These are phyloP conservation scores for Diaporthe helianthi DNA, from an alignment of 2,329 filamentous ascomycete species.

Conservation along the genomic window DNA sequence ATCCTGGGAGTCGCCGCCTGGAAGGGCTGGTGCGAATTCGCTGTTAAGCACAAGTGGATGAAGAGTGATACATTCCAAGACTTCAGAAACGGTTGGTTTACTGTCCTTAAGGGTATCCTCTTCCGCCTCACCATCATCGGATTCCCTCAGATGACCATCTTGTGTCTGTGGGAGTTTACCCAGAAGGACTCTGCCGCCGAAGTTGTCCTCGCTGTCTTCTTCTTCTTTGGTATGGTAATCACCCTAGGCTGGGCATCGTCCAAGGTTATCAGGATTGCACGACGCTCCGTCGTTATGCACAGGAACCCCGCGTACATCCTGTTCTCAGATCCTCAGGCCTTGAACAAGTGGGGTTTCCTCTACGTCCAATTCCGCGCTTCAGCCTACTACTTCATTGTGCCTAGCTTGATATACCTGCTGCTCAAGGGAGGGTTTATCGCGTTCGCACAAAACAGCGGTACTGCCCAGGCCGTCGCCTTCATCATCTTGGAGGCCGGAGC, in stretches of 20 bases:
- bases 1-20: slow-evolving; percentile 76
- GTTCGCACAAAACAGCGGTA: slow-evolving; percentile 73
- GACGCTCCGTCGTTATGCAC: slow-evolving; percentile 87
- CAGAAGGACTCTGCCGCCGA: slow-evolving; percentile 83
- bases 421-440: slow-evolving; percentile 90
- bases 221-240: slow-evolving; percentile 79
- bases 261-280: slow-evolving; percentile 89
- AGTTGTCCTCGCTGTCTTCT: slow-evolving; percentile 86
- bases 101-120: slow-evolving; percentile 90
- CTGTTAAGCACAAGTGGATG: slow-evolving; percentile 78
- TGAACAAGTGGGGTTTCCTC: slow-evolving; percentile 98
- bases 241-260: slow-evolving; percentile 85
- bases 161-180: slow-evolving; percentile 94
- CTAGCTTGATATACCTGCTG: slow-evolving; percentile 78
- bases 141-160: slow-evolving; percentile 87
- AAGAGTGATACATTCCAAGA: slow-evolving; percentile 87
- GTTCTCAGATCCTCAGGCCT: slow-evolving; percentile 89
- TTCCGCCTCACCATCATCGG: slow-evolving; percentile 91
- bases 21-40: slow-evolving; percentile 81
- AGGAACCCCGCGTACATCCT: slow-evolving; percentile 97
- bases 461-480: slow-evolving; percentile 81
- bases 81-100: slow-evolving; percentile 93
- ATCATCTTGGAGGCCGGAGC: slow-evolving; percentile 82
- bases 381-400: slow-evolving; percentile 93
- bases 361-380: slow-evolving; percentile 97